Conservation (phyloP, 1,139 yeast genomes). For the Suhomyces bribrorum region DNA sequence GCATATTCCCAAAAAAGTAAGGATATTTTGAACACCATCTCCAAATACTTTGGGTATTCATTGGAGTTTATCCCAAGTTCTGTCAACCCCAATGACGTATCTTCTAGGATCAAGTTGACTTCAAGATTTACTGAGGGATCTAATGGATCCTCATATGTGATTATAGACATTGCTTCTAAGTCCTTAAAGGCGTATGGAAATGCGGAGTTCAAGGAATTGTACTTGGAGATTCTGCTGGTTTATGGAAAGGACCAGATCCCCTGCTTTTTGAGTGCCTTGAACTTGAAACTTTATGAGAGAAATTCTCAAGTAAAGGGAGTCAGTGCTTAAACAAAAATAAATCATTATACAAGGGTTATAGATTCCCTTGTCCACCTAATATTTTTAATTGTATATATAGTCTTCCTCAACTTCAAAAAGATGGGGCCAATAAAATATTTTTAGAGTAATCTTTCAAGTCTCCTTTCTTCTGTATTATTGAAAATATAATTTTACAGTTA, state of each 20-base stretch:
- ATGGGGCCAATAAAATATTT: too few species aligned
- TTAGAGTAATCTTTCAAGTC: too few species aligned
- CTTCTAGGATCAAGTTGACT: constrained; percentile 59
- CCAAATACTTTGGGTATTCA: constrained; percentile 70
- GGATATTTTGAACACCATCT: constrained; percentile 70
- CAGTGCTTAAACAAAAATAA: neutral
- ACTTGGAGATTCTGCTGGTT: constrained; percentile 58
- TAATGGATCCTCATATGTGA: constrained; percentile 32
- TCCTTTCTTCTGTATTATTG: too few species aligned
- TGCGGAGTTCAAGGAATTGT: constrained; percentile 47
- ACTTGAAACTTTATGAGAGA: constrained; percentile 47
- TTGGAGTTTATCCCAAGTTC: constrained; percentile 69
- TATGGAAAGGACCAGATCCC: constrained; percentile 79
- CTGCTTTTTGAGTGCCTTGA: constrained; percentile 77
- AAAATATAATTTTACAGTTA: too few species aligned
- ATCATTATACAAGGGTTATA: too few species aligned
- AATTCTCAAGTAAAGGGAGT: neutral
- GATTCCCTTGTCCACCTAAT: too few species aligned
- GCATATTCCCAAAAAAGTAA: constrained; percentile 70
- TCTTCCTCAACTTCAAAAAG: too few species aligned
- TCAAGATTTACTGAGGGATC: constrained; percentile 46
- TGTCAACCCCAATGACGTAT: constrained; percentile 50
- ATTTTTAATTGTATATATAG: too few species aligned
- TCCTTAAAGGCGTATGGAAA: constrained; percentile 45
- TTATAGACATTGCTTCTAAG: constrained; percentile 40